These are phyloP conservation scores for Raphanus sativus DNA, from an alignment of 345 rosid genomes.

Conservation along the genomic window DNA sequence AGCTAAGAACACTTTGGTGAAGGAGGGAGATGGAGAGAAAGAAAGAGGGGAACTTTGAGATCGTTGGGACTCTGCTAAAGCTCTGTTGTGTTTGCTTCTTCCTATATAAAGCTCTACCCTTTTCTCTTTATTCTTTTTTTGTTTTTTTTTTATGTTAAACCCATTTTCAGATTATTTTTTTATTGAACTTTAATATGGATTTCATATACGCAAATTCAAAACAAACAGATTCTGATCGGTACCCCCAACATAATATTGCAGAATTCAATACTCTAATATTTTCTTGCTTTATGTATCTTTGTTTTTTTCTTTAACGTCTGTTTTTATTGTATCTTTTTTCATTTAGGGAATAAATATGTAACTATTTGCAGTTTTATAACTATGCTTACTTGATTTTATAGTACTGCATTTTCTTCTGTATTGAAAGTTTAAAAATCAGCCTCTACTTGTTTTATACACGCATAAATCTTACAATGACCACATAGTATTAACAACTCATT, in stretches of 20 bases:
- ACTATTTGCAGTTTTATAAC: not conserved
- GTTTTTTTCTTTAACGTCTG: not conserved
- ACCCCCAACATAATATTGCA: not conserved
- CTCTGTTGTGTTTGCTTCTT: not conserved
- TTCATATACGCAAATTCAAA: not conserved
- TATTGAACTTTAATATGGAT: not conserved
- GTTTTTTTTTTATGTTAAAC: not conserved
- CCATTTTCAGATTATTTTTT: not conserved
- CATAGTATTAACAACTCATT: too few relatives aligned
- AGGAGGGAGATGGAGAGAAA: not conserved
- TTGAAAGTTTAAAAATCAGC: too few relatives aligned
- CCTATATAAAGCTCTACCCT: constrained; percentile 3
- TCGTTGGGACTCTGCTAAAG: constrained; percentile 30
- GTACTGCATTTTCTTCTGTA: too few relatives aligned
- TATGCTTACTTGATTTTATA: too few relatives aligned
- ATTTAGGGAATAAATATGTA: not conserved
- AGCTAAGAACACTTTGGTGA: not conserved
- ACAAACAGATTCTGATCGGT: not conserved
- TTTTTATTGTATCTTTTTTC: not conserved
- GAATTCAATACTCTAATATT: too few relatives aligned
- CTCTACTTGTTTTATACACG: not conserved
- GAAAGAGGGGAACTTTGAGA: constrained; percentile 30
- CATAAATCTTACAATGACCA: not conserved
- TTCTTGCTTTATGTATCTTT: not conserved
- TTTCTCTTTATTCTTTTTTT: not conserved